Evolutionary conservation across 495 filamentous ascomycete species (phyloP).

Genomic region (Eremomyces bilateralis): DNA sequence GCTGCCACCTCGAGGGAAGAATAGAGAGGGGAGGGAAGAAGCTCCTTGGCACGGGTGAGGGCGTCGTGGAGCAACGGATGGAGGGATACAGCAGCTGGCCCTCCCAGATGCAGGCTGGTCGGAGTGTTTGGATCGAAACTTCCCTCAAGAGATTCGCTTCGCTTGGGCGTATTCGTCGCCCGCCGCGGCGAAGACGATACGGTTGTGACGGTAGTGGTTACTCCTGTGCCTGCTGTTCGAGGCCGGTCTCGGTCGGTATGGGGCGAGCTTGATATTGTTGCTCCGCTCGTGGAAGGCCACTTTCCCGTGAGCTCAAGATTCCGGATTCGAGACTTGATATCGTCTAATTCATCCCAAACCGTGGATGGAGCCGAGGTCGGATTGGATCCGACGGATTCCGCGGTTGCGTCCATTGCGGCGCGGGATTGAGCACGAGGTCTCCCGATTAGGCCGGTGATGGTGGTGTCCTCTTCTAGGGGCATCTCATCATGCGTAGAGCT

Average conservation of each 20-base stretch:
- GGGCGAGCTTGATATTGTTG: slow-evolving; percentile 28
- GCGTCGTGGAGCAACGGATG: slow-evolving; percentile 69
- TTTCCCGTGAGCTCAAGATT: slow-evolving; percentile 84
- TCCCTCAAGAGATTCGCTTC: slow-evolving; percentile 26
- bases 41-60: slow-evolving; percentile 46
- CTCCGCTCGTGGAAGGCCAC: slow-evolving; percentile 58
- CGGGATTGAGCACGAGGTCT: slow-evolving; percentile 7
- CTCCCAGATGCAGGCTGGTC: slow-evolving; percentile 10
- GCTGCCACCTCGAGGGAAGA: slow-evolving; percentile 63
- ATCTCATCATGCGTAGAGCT: slow-evolving; percentile 7
- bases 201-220: slow-evolving; percentile 85
- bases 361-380: slow-evolving; percentile 79
- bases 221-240: slow-evolving; percentile 64
- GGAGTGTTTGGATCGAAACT: slow-evolving; percentile 16
- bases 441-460: no score
- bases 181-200: slow-evolving; percentile 70
- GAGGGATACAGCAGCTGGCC: slow-evolving; percentile 21
- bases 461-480: slow-evolving; percentile 2
- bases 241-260: slow-evolving; percentile 60
- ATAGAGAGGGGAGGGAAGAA: slow-evolving; percentile 51
- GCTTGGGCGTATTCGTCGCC: slow-evolving; percentile 33
- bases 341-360: slow-evolving; percentile 95
- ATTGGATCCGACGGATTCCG: slow-evolving; percentile 67
- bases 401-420: slow-evolving; percentile 25
- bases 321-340: slow-evolving; percentile 80